Conservation (phyloP, 208 protist genomes). For the Angomonas ambiguus region DNA sequence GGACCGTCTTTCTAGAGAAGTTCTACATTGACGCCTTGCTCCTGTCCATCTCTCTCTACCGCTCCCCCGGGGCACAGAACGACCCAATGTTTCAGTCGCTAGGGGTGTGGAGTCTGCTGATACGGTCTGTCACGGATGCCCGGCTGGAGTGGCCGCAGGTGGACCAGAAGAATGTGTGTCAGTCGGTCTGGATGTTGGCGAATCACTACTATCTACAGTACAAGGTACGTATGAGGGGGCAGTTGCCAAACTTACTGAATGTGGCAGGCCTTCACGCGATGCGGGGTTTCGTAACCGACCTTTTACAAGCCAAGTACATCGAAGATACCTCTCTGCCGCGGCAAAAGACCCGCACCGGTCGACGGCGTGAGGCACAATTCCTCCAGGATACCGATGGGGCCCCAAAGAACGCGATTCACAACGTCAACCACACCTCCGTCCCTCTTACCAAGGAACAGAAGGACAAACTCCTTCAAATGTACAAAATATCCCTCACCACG, state of each 20-base stretch:
- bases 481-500: neutral
- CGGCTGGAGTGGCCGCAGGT: conserved; percentile 62
- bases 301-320: conserved; percentile 28
- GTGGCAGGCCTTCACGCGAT: conserved; percentile 66
- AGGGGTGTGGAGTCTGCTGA: conserved; percentile 54
- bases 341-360: conserved; percentile 36
- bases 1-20: conserved; percentile 45
- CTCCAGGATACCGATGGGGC: neutral
- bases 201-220: conserved; percentile 65
- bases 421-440: neutral
- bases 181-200: conserved; percentile 65
- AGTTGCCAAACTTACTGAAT: conserved; percentile 73
- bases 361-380: conserved; percentile 17
- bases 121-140: conserved; percentile 64
- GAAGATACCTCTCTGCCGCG: conserved; percentile 19
- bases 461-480: neutral
- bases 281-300: conserved; percentile 66
- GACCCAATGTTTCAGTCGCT: conserved; percentile 70
- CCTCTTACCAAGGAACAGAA: neutral
- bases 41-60: conserved; percentile 73
- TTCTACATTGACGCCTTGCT: conserved; percentile 55
- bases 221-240: conserved; percentile 36
- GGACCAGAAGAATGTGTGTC: conserved; percentile 44
- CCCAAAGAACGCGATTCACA: neutral
- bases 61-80: conserved; percentile 51